A percentile compares a stretch with the other conserved stretches of the same genome.
These are phyloP conservation scores for Pleurotus ostreatus DNA, from an alignment of 768 basidiomycete genomes.

Conservation along the genomic window DNA sequence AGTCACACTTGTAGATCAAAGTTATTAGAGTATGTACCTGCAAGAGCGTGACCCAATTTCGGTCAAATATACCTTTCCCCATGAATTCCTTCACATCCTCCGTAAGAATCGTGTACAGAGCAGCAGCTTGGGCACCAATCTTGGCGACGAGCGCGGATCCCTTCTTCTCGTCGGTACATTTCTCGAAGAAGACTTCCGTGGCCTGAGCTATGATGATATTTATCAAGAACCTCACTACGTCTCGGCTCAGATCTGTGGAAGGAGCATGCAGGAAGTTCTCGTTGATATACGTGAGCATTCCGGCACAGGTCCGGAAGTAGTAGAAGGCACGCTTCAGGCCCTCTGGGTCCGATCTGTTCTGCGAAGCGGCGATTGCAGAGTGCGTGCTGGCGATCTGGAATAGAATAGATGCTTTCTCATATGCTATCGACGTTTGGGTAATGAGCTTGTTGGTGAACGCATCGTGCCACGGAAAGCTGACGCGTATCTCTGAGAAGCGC, in stretches of 20 bases:
- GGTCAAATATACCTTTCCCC: slow-evolving; percentile 92
- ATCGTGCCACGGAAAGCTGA: slow-evolving; percentile 95
- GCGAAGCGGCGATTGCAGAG: slow-evolving; percentile 82
- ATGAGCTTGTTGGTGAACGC: slow-evolving; percentile 94
- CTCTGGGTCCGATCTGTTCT: slow-evolving; percentile 85
- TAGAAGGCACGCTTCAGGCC: slow-evolving; percentile 92
- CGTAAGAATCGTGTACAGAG: slow-evolving; percentile 73
- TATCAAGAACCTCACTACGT: slow-evolving; percentile 91
- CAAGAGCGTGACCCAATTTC: slow-evolving; percentile 88
- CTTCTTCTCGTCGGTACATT: slow-evolving; percentile 92
- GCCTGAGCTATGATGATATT: slow-evolving; percentile 90
- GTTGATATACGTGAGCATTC: slow-evolving; percentile 98
- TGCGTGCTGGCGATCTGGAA: slow-evolving; percentile 96
- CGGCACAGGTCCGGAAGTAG: slow-evolving; percentile 85
- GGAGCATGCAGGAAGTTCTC: slow-evolving; percentile 99
- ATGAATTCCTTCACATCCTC: slow-evolving; percentile 97
- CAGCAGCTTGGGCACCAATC: slow-evolving; percentile 78
- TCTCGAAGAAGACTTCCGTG: slow-evolving; percentile 95
- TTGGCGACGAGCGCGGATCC: slow-evolving; percentile 71
- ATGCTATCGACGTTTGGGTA: slow-evolving; percentile 94
- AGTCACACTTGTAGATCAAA: not conserved
- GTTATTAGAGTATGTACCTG: slow-evolving; percentile 45
- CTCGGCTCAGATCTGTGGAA: slow-evolving; percentile 88
- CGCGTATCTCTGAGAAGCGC: slow-evolving; percentile 93
- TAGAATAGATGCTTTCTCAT: slow-evolving; percentile 95